Percentiles rank a stretch among this genome's conserved stretches.
phyloP scores from a whole-genome alignment of 2,329 filamentous ascomycete genomes.

The Elsinoe perseae region DNA sequence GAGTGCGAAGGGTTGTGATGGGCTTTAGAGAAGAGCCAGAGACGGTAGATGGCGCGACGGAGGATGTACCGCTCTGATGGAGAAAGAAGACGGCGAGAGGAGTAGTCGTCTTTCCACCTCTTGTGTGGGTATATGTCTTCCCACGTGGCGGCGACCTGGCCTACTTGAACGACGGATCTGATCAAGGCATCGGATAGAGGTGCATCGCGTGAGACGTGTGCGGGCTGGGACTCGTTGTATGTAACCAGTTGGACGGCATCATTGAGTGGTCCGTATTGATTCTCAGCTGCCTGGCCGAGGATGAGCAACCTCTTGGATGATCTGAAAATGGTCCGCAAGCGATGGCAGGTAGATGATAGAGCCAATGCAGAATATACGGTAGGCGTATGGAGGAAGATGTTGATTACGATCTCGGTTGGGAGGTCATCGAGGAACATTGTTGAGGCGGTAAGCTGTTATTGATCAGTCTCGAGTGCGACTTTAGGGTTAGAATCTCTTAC shows the following conservation, averaged over 20 bases:
- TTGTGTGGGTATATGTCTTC: conserved; percentile 55
- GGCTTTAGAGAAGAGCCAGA: conserved; percentile 53
- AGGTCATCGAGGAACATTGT: conserved; percentile 49
- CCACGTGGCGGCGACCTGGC: conserved; percentile 50
- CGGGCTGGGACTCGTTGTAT: conserved; percentile 52
- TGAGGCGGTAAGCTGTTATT: conserved; percentile 17
- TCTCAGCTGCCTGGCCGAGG: conserved; percentile 46
- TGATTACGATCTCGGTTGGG: conserved; percentile 51
- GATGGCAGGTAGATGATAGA: conserved; percentile 48
- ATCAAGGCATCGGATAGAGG: conserved; percentile 50
- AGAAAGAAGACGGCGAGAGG: conserved; percentile 47
- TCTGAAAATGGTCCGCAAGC: conserved; percentile 46
- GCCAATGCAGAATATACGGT: conserved; percentile 47
- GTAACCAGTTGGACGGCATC: conserved; percentile 54
- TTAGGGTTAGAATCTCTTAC: too few species aligned
- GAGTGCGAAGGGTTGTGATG: conserved; percentile 49
- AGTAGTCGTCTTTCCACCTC: conserved; percentile 54
- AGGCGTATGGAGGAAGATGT: conserved; percentile 48
- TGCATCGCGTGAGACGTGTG: conserved; percentile 46
- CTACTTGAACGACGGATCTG: conserved; percentile 47
- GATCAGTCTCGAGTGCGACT: too few species aligned
- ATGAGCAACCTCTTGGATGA: conserved; percentile 49
- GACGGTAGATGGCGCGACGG: conserved; percentile 51
- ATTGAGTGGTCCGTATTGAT: conserved; percentile 50
- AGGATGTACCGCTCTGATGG: conserved; percentile 43